phyloP scores from a whole-genome alignment of 163 green algal genomes.

The Chlamydomonas reinhardtii region DNA sequence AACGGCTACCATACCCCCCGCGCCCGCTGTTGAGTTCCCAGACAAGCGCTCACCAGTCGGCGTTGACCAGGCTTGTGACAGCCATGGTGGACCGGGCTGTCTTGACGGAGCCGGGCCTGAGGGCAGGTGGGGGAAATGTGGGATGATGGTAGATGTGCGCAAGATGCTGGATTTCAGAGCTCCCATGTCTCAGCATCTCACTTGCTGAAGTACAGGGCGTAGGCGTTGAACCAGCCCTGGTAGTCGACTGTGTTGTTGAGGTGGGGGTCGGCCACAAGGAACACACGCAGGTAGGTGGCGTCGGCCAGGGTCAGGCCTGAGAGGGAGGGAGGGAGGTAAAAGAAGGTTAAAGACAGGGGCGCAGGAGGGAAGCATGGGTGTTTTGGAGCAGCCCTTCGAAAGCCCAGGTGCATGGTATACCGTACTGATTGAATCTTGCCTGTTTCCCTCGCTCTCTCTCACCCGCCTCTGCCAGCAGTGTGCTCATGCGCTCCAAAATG shows the following conservation, averaged over 20 bases:
- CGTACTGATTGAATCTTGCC: no score
- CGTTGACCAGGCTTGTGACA: background rate
- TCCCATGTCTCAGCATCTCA: no score
- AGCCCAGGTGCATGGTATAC: no score
- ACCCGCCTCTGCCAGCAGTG: background rate
- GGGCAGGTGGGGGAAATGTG: no score
- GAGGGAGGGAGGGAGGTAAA: background rate
- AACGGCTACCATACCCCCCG: no score
- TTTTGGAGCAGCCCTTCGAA: no score
- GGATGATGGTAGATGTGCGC: no score
- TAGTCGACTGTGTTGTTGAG: background rate
- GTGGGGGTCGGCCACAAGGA: background rate
- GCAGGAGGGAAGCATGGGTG: background rate
- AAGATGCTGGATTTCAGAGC: no score
- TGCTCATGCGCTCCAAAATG: background rate
- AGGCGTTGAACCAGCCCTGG: background rate
- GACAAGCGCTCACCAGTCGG: background rate
- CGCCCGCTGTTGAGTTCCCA: no score
- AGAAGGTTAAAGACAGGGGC: no score
- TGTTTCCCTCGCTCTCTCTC: no score
- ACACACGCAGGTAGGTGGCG: background rate
- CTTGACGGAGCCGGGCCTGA: background rate
- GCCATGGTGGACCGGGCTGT: background rate
- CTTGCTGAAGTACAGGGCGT: background rate
- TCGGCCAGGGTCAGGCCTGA: background rate